A percentile compares a stretch with the other conserved stretches of the same genome.
phyloP scores from a whole-genome alignment of 805 yeast genomes.

The Suhomyces tanzawaensis region DNA sequence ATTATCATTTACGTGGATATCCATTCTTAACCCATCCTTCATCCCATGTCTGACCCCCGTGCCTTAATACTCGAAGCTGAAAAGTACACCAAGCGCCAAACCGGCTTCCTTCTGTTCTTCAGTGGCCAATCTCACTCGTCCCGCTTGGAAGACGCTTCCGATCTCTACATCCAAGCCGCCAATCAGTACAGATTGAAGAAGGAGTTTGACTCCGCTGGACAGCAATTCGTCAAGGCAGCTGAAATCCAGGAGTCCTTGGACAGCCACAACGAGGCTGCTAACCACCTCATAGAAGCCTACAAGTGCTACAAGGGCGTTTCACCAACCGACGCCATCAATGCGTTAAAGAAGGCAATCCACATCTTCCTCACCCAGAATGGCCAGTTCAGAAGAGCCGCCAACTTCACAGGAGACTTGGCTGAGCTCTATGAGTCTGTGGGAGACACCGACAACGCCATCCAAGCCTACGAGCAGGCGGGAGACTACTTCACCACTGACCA shows the following conservation, averaged over 20 bases:
- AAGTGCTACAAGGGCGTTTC: conserved; percentile 76
- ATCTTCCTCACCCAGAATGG: conserved; percentile 82
- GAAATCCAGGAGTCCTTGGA: conserved; percentile 70
- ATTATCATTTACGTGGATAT: no score
- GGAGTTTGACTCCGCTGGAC: conserved; percentile 73
- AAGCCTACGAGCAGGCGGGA: conserved; percentile 86
- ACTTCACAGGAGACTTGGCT: conserved; percentile 87
- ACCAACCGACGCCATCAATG: conserved; percentile 73
- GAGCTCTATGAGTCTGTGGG: conserved; percentile 74
- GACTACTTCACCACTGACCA: conserved; percentile 95
- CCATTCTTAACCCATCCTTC: no score
- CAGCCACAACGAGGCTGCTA: conserved; percentile 87
- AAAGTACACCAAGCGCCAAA: conserved; percentile 51
- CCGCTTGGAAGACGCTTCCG: conserved; percentile 89
- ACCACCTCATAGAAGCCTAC: conserved; percentile 84
- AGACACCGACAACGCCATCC: conserved; percentile 66
- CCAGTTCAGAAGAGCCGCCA: conserved; percentile 95
- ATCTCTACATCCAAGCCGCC: conserved; percentile 89
- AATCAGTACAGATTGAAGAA: conserved; percentile 77
- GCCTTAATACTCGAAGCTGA: conserved; percentile 44
- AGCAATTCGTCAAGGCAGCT: conserved; percentile 83
- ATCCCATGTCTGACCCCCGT: conserved; percentile 46
- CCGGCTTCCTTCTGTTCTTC: conserved; percentile 64
- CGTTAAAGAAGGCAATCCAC: conserved; percentile 73
- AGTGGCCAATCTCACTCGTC: conserved; percentile 62